Evolutionary conservation across 2,329 filamentous ascomycete genomes (phyloP), one percentile per base, ranked within the genome.

Genomic region (Elsinoe ampelina): DNA sequence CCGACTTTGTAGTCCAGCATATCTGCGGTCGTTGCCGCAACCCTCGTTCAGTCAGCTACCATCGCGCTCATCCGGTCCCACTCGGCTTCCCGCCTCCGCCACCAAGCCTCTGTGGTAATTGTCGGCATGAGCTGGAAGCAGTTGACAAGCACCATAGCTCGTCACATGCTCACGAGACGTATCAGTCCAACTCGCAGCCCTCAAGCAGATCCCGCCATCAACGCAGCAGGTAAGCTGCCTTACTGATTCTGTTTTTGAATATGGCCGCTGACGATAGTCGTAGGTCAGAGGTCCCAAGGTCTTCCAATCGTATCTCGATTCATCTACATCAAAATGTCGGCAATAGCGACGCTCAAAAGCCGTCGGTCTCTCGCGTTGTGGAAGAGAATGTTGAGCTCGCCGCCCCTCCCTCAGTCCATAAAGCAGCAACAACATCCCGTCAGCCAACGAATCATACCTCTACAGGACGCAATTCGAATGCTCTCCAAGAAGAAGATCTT

Each of bases 61-160:
- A 70, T 59, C 60, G 62, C 54, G 63, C 65, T 39, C 63, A 70
- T 55, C 68, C 67, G 2, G 66, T 70, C 11, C 62, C 65, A 1
- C 54, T 61, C 34, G 63, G 67, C 34, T 63, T 62, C n/a, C 58
- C 66, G 5, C 66, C 66, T 17, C 64, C 64, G 12, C 66, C 65
- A 22, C 65, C 66, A 43, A 65, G 64, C 4, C 67, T 70, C 13
- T 70, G 68, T 60, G 60, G 66, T 58, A 62, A 67, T 48, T 70
- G 68, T 45, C 66, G 64, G 20, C 39, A 50, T 41, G 57, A 41
- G 19, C 10, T 34, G 4, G 45, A 48, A 42, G 35, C 45, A n/a
- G 12, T 4, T 13, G 42, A 48, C 10, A 20, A 47, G 22, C 34
- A 41, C 13, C 26, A 47, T 26, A 47, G 5, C n/a, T 52, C 48